Base-by-base conservation (phyloP, 2,329 filamentous ascomycete genomes). In the Huntiella omanensis region DNA sequence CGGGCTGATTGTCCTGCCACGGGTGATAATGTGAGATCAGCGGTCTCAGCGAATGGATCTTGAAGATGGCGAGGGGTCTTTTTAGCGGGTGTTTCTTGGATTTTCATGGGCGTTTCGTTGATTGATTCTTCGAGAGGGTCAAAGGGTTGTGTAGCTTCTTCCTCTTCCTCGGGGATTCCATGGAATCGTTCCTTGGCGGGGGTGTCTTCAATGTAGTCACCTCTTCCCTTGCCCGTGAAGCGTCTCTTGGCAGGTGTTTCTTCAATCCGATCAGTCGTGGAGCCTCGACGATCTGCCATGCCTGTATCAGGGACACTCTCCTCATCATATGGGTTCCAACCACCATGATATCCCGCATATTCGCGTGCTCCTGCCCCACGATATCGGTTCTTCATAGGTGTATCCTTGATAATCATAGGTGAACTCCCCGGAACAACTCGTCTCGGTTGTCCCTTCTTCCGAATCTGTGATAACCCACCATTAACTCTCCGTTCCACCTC, bases 401-500 rank as follows among this genome's bases (percentile, higher is more conserved):
- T 77, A 4, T 72, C 73, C 55, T 75, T 74, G 45, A 77, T 36
- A 4, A 50, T 66, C 45, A 66, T 63, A 16, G 75, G 56, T 11
- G 60, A 58, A 6, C 64, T 58, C 22, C 58, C 58, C 4, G 56
- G 54, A 11, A 58, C 55, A 47, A 58, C 56, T 43, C 65, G 64
- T 10, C 55, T 59, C 5, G 67, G 67, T 53, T 71, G 78, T 55
- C 66, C 73, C 2, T 64, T 60, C 61, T 74, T 77, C 55, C 62
- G 63, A 19, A 64, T 56, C 40, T 64, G 62, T 11, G 64, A 64
- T 42, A 68, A 56, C 39, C 64, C 64, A 3, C 64, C 64, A 12
- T 64, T 64, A 4, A 66, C 63, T 46, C 77, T 71, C 53, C 70
- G 71, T 57, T 85, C 79, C 4, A 74, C 70, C 19, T 74, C 77